Evolutionary conservation across 2,329 filamentous ascomycete genomes (phyloP).

Genomic region (Neopestalotiopsis clavispora): DNA sequence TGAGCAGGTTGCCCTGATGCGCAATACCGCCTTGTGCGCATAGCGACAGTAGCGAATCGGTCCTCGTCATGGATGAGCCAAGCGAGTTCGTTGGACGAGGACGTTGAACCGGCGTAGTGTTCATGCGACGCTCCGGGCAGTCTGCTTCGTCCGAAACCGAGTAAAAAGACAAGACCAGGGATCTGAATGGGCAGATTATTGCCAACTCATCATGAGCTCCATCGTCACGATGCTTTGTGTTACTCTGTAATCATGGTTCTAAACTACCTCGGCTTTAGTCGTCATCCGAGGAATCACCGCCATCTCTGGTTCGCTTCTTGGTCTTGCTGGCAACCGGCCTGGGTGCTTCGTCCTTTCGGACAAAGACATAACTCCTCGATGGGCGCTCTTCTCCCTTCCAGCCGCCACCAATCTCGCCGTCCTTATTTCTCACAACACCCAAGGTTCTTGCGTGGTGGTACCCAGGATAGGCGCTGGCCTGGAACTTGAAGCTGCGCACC

Average conservation of each 20-base stretch:
- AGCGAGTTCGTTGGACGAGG: too few relatives aligned
- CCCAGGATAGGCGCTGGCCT: slow-evolving; percentile 69
- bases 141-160: not conserved
- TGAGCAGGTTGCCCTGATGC: too few relatives aligned
- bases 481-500: slow-evolving; percentile 72
- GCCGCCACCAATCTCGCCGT: slow-evolving; percentile 47
- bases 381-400: slow-evolving; percentile 59
- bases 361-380: slow-evolving; percentile 66
- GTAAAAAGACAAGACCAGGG: too few relatives aligned
- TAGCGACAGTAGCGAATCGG: too few relatives aligned
- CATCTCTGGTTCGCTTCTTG: slow-evolving; percentile 36
- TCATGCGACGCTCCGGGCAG: too few relatives aligned
- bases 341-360: slow-evolving; percentile 58
- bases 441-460: slow-evolving; percentile 77
- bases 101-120: too few relatives aligned
- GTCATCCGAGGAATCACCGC: slow-evolving; percentile 33
- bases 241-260: not conserved
- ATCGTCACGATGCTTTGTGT: not conserved
- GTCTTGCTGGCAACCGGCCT: slow-evolving; percentile 23
- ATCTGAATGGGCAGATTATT: not conserved
- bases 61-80: too few relatives aligned
- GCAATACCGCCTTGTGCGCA: too few relatives aligned
- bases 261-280: slow-evolving; percentile 22
- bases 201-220: not conserved
- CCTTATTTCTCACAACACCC: slow-evolving; percentile 62